A percentile compares a stretch with the other conserved stretches of the same genome.
Conservation (phyloP, 169 alveolate genomes). For the Condylostoma magnum region DNA sequence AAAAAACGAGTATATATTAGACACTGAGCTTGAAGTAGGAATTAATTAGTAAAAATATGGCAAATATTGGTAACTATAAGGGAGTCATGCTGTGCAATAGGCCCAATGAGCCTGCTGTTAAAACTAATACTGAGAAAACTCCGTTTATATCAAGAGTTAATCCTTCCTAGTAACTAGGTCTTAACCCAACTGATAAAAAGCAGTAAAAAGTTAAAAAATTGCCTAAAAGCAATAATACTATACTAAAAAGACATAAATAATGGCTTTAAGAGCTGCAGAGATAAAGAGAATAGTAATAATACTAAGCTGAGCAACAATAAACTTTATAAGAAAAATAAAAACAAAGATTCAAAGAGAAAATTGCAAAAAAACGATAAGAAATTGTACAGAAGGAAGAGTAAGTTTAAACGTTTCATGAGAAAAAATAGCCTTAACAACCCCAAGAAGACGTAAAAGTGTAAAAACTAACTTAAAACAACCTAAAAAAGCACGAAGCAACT, state of each 20-base stretch:
- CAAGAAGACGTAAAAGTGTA: too few relatives aligned
- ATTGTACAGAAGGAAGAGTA: too few relatives aligned
- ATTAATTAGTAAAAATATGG: constrained; percentile 37
- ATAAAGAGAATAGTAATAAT: constrained; percentile 18
- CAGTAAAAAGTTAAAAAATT: background rate
- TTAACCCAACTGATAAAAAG: constrained; percentile 51
- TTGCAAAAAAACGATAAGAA: too few relatives aligned
- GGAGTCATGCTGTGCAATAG: constrained; percentile 83
- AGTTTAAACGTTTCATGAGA: too few relatives aligned
- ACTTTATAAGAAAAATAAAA: background rate
- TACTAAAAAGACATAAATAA: constrained; percentile 8
- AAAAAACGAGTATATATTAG: too few relatives aligned
- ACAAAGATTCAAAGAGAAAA: background rate
- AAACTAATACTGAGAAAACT: background rate
- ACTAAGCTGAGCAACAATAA: background rate
- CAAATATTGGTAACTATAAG: constrained; percentile 65
- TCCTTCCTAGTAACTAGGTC: constrained; percentile 48
- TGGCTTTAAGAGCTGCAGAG: constrained; percentile 22
- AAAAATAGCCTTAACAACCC: too few relatives aligned
- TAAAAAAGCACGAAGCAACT: background rate
- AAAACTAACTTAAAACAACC: background rate
- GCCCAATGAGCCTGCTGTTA: constrained; percentile 53
- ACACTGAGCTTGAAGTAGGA: too few relatives aligned
- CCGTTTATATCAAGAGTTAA: constrained; percentile 61
- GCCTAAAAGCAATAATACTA: background rate